These are phyloP conservation scores for Garcia nutans DNA, from an alignment of 345 rosid species.

Conservation along the genomic window DNA sequence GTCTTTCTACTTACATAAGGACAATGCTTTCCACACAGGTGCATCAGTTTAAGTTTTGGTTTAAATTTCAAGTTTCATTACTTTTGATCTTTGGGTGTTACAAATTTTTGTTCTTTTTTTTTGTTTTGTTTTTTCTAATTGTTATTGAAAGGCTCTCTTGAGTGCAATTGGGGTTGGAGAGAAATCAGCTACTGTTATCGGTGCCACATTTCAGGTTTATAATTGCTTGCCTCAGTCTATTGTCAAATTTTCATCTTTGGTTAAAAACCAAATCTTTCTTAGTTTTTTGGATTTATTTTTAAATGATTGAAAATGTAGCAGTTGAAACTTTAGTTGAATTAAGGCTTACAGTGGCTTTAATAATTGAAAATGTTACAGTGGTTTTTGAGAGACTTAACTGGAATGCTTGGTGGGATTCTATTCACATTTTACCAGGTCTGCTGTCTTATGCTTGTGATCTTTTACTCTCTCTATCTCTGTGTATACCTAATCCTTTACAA, in stretches of 20 bases:
- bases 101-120: background rate
- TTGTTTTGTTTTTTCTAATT: conserved; percentile 1
- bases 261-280: background rate
- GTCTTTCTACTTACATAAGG: conserved; percentile 87
- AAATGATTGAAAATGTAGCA: background rate
- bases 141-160: conserved; percentile 61
- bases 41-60: conserved; percentile 11
- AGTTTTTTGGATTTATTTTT: background rate
- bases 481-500: background rate
- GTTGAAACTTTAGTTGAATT: background rate
- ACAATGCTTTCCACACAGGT: conserved; percentile 98
- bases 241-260: background rate
- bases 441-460: conserved; percentile 12
- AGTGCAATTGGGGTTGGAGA: conserved; percentile 97
- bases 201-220: conserved; percentile 90
- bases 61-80: background rate
- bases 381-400: conserved; percentile 95
- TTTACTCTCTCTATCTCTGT: background rate
- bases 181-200: conserved; percentile 90
- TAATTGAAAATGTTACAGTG: conserved; percentile 49
- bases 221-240: background rate
- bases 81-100: background rate
- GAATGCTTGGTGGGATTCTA: conserved; percentile 91
- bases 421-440: conserved; percentile 92
- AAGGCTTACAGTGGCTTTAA: conserved; percentile 2